These are phyloP conservation scores for Cladosporium sp. DNA, from an alignment of 2,329 filamentous ascomycete genomes.

Conservation along the genomic window DNA sequence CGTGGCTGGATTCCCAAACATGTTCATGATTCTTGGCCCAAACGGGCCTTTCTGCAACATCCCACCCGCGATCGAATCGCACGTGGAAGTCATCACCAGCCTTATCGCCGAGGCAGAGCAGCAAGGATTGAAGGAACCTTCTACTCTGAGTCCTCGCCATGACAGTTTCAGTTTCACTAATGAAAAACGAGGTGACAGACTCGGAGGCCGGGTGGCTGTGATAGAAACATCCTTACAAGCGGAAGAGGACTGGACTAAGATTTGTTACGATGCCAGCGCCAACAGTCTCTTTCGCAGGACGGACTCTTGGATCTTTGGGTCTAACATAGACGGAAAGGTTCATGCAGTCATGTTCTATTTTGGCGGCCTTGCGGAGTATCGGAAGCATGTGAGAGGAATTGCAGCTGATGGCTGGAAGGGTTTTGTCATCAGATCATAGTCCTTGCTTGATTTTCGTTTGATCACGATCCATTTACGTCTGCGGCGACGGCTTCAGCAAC, in stretches of 20 bases:
- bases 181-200: too few relatives aligned
- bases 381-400: constrained; percentile 11
- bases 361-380: constrained; percentile 16
- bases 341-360: constrained; percentile 19
- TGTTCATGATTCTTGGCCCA: constrained; percentile 41
- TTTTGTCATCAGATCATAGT: constrained; percentile 13
- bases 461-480: too few relatives aligned
- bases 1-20: constrained; percentile 40
- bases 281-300: constrained; percentile 22
- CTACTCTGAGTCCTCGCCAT: too few relatives aligned
- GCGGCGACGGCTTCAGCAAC: constrained; percentile 2
- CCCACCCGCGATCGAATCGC: constrained; percentile 34
- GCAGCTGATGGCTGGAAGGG: constrained; percentile 14
- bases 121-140: too few relatives aligned
- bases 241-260: constrained; percentile 25
- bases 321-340: constrained; percentile 25
- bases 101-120: constrained; percentile 17
- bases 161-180: too few relatives aligned
- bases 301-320: constrained; percentile 26
- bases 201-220: too few relatives aligned
- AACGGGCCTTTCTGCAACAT: constrained; percentile 38
- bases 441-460: too few relatives aligned
- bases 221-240: constrained; percentile 27
- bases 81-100: constrained; percentile 31
- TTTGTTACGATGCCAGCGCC: constrained; percentile 20